These are phyloP conservation scores for Ustilago trichophora DNA, from an alignment of 1,284 basidiomycete species.

Conservation along the genomic window DNA sequence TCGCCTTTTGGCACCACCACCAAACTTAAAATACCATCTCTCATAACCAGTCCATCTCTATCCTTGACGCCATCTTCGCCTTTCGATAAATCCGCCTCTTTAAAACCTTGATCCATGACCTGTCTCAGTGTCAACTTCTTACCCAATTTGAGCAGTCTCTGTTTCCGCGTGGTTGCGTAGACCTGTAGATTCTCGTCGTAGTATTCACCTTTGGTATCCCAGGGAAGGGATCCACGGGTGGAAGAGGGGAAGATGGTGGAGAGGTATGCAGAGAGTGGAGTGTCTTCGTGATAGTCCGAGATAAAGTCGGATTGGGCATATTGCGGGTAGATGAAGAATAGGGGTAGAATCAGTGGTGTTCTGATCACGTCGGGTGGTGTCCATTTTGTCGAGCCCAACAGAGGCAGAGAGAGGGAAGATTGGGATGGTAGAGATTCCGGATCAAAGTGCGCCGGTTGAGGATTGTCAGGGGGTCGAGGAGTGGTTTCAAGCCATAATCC, in stretches of 20 bases:
- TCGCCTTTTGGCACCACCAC: constrained; percentile 84
- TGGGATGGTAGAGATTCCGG: constrained; percentile 60
- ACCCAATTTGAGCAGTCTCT: constrained; percentile 85
- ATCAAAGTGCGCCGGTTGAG: constrained; percentile 70
- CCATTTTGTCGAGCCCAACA: constrained; percentile 45
- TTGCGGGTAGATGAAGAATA: constrained; percentile 92
- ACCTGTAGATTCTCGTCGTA: constrained; percentile 75
- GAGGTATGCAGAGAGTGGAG: constrained; percentile 82
- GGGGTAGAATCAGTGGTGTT: constrained; percentile 81
- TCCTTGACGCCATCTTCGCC: constrained; percentile 70
- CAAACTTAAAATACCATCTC: constrained; percentile 85
- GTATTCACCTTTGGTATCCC: constrained; percentile 83
- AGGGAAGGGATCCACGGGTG: constrained; percentile 73
- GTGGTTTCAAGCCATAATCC: constrained; percentile 59
- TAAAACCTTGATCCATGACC: constrained; percentile 71
- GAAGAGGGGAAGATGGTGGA: constrained; percentile 80
- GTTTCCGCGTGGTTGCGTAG: constrained; percentile 82
- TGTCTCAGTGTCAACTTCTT: constrained; percentile 84
- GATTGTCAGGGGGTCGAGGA: constrained; percentile 71
- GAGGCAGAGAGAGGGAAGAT: constrained; percentile 48
- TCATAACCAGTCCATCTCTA: constrained; percentile 82
- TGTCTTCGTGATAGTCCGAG: constrained; percentile 83
- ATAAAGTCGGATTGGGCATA: constrained; percentile 88
- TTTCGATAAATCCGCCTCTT: constrained; percentile 68
- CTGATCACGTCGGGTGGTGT: constrained; percentile 56